phyloP scores from a whole-genome alignment of 176 grass and related monocot species.

The maize (Zea mays) region DNA sequence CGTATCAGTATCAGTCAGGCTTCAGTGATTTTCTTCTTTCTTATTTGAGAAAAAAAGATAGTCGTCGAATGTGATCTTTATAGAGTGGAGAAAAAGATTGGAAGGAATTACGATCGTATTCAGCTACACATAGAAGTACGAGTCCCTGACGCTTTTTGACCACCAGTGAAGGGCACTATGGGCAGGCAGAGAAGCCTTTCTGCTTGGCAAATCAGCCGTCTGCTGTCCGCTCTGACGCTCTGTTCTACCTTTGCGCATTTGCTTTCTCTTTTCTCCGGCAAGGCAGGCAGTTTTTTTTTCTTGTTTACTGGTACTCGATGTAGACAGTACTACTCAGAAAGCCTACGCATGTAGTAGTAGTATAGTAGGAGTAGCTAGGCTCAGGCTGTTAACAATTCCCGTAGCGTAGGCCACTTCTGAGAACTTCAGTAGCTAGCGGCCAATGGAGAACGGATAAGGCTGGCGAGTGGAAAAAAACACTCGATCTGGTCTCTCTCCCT shows the following conservation, averaged over 20 bases:
- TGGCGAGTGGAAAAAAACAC: background rate
- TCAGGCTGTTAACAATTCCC: slow-evolving; percentile 25
- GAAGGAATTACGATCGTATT: background rate
- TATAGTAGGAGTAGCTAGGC: background rate
- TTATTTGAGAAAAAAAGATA: background rate
- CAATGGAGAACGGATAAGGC: slow-evolving; percentile 8
- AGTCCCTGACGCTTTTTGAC: slow-evolving; percentile 49
- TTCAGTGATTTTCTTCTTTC: background rate
- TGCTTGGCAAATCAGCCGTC: slow-evolving; percentile 28
- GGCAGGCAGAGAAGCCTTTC: background rate
- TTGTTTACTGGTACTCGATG: background rate
- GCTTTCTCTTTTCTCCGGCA: slow-evolving; percentile 9
- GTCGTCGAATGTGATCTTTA: background rate
- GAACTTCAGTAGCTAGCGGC: background rate
- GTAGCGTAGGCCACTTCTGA: background rate
- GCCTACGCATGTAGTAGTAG: background rate
- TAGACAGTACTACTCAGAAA: slow-evolving; percentile 17
- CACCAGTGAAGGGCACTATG: background rate
- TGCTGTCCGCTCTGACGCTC: background rate
- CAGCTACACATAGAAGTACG: slow-evolving; percentile 12
- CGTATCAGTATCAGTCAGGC: background rate
- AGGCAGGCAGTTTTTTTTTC: background rate
- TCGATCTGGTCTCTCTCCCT: too few relatives aligned
- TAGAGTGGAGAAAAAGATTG: too few relatives aligned
- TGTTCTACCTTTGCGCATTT: slow-evolving; percentile 11